Percentiles rank a stretch among this genome's conserved stretches.
Evolutionary conservation across 202 grass and related monocot species (phyloP).

Genomic region (Miscanthus sacchariflorus): DNA sequence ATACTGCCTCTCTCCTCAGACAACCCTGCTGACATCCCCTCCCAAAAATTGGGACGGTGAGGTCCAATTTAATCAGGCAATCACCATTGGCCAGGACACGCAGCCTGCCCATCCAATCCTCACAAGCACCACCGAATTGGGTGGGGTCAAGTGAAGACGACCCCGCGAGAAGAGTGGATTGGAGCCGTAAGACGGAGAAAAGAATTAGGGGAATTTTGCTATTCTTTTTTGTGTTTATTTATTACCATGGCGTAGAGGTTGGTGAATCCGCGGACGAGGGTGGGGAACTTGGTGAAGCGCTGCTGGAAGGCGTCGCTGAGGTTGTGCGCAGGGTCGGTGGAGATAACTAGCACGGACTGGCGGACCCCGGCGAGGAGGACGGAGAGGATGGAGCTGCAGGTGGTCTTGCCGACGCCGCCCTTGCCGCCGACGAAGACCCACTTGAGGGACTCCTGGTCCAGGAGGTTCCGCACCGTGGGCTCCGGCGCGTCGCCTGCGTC

Average conservation of each 20-base stretch:
- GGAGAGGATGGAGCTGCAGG: conserved; percentile 97
- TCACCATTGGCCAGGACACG: neutral
- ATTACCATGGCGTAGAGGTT: conserved; percentile 94
- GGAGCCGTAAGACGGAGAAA: neutral
- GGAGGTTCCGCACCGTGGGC: conserved; percentile 82
- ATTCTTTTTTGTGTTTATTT: neutral
- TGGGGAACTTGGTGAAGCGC: conserved; percentile 99
- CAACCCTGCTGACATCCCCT: neutral
- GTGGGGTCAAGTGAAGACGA: conserved; percentile 1
- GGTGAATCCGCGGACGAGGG: conserved; percentile 91
- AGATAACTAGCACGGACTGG: conserved; percentile 95
- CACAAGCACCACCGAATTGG: conserved; percentile 17
- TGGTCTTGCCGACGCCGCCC: conserved; percentile 99
- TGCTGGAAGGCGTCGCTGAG: conserved; percentile 99
- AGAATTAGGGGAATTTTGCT: neutral
- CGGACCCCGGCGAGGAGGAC: conserved; percentile 87
- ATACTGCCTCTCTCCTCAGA: neutral
- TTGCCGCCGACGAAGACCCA: conserved; percentile 99
- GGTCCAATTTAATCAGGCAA: neutral
- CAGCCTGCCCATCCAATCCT: conserved; percentile 32
- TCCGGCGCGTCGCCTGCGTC: conserved; percentile 64
- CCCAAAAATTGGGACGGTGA: neutral
- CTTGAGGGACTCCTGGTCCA: conserved; percentile 92
- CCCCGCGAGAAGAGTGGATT: neutral
- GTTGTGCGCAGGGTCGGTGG: conserved; percentile 99